Evolutionary conservation across 805 yeast genomes (phyloP).

Genomic region (Lipomyces orientalis): DNA sequence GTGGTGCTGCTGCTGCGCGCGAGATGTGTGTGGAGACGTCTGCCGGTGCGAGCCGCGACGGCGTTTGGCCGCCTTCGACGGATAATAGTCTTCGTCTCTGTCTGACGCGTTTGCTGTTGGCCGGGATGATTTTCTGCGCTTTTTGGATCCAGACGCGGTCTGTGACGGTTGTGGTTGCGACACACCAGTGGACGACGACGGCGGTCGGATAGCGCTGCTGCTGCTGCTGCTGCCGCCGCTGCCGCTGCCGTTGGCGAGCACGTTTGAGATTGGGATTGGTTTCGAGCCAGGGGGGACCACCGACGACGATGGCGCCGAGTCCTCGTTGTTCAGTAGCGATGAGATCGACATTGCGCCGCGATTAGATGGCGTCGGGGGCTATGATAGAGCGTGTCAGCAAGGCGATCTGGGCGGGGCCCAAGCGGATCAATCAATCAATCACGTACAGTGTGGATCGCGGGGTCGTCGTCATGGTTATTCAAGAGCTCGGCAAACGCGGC

Average conservation of each 20-base stretch:
- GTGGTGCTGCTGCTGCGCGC: background rate
- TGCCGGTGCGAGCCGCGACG: slow-evolving; percentile 10
- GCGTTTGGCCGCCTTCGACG: slow-evolving; percentile 15
- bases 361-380: slow-evolving; percentile 13
- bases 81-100: slow-evolving; percentile 12
- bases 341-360: slow-evolving; percentile 35
- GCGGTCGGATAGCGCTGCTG: background rate
- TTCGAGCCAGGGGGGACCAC: slow-evolving; percentile 5
- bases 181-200: background rate
- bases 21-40: background rate
- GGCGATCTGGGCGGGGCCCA: no score
- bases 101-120: slow-evolving; percentile 5
- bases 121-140: slow-evolving; percentile 7
- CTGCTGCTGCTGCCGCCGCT: no score
- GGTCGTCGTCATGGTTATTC: background rate
- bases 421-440: background rate
- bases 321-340: slow-evolving; percentile 34
- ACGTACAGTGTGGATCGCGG: background rate
- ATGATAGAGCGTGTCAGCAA: background rate
- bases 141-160: background rate
- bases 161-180: background rate
- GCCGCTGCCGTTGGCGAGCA: background rate
- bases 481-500: background rate
- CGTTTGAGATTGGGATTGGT: slow-evolving; percentile 8
- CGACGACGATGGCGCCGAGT: slow-evolving; percentile 17